These are phyloP conservation scores for Oehlia diaphana DNA, from an alignment of 192 early-diverging fungal genomes.

Conservation along the genomic window DNA sequence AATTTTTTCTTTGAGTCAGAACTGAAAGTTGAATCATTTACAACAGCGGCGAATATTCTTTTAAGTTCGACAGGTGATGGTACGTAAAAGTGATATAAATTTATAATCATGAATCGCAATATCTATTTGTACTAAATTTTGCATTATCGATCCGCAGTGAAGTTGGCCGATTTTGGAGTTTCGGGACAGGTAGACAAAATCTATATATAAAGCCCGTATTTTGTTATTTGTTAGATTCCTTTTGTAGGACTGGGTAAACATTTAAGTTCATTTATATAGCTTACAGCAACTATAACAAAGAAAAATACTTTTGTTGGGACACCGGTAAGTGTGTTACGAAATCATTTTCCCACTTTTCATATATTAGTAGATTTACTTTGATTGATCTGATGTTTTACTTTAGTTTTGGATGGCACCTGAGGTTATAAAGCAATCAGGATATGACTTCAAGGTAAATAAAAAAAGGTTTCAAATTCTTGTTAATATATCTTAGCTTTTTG, in stretches of 20 bases:
- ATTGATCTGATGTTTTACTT: not conserved
- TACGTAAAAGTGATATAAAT: slow-evolving; percentile 9
- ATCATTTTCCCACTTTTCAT: not conserved
- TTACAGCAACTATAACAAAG: slow-evolving; percentile 88
- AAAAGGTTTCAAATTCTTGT: not conserved
- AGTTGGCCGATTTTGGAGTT: slow-evolving; percentile 99
- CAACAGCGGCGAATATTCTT: slow-evolving; percentile 77
- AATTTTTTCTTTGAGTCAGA: not conserved
- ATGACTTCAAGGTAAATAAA: slow-evolving; percentile 76
- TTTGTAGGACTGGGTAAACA: not conserved
- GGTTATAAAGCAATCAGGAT: slow-evolving; percentile 92
- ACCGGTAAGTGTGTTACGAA: slow-evolving; percentile 52
- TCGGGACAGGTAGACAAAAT: slow-evolving; percentile 72
- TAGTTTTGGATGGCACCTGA: slow-evolving; percentile 93
- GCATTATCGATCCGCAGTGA: slow-evolving; percentile 49
- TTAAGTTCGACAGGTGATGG: slow-evolving; percentile 70
- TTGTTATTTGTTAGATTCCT: not conserved
- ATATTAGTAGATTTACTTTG: not conserved
- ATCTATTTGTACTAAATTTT: not conserved
- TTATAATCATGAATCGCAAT: not conserved
- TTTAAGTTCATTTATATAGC: slow-evolving; percentile 32
- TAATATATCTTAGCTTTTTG: not conserved
- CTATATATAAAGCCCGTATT: not conserved
- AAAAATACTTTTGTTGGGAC: slow-evolving; percentile 99
- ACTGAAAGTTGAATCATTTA: not conserved